These are phyloP conservation scores for Micractinium sp. DNA, from an alignment of 139 green algal genomes.

Conservation along the genomic window DNA sequence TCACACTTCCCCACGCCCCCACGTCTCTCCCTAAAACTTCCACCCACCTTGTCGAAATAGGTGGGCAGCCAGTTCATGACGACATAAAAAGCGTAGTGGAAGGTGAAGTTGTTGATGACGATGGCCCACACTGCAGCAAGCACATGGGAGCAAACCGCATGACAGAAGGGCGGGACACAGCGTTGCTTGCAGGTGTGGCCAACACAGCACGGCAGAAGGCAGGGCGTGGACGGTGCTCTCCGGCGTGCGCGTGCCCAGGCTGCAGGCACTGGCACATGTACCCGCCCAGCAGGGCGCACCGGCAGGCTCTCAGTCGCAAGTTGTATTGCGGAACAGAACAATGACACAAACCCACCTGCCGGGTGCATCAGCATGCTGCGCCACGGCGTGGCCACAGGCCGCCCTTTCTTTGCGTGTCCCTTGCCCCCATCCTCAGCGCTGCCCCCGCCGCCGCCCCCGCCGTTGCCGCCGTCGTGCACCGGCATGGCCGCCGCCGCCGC, in stretches of 20 bases:
- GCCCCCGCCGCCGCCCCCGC: slow-evolving; percentile 20
- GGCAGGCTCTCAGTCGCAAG: too few relatives aligned
- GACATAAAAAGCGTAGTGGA: slow-evolving; percentile 99
- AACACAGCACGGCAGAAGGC: too few relatives aligned
- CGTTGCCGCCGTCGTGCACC: slow-evolving; percentile 1
- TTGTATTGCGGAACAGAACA: not conserved
- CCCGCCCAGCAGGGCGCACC: slow-evolving; percentile 70
- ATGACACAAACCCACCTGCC: slow-evolving; percentile 36
- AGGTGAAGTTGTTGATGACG: slow-evolving; percentile 97
- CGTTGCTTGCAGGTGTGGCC: too few relatives aligned
- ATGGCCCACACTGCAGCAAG: slow-evolving; percentile 91
- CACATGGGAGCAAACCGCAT: slow-evolving; percentile 77
- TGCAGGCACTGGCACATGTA: too few relatives aligned
- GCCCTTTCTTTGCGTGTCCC: slow-evolving; percentile 47
- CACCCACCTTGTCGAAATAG: slow-evolving; percentile 90
- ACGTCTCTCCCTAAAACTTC: too few relatives aligned
- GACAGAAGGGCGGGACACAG: too few relatives aligned
- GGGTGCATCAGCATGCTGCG: slow-evolving; percentile 64
- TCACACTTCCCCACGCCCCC: too few relatives aligned
- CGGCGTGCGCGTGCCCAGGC: too few relatives aligned
- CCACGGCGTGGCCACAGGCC: slow-evolving; percentile 68
- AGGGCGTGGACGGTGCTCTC: too few relatives aligned
- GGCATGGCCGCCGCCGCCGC: not conserved
- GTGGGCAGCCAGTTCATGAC: slow-evolving; percentile 99
- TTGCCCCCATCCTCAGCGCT: slow-evolving; percentile 5